Evolutionary conservation across 1,139 yeast genomes (phyloP).

Genomic region (Keqinozyma sinolaborantium): DNA sequence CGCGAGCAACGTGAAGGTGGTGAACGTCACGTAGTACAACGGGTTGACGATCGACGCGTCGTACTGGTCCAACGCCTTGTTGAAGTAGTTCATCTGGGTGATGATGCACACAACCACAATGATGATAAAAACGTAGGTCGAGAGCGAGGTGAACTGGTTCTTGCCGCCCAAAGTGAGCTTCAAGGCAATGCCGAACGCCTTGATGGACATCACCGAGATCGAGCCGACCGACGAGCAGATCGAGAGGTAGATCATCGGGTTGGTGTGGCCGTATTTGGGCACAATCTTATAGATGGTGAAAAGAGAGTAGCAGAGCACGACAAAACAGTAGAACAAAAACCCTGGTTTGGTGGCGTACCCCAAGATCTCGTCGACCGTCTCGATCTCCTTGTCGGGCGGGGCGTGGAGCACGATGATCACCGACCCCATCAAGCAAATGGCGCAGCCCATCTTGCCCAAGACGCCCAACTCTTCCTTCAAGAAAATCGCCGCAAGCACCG

Average conservation of each 20-base stretch:
- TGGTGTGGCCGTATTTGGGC: slow-evolving; percentile 74
- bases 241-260: slow-evolving; percentile 87
- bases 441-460: slow-evolving; percentile 92
- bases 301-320: slow-evolving; percentile 63
- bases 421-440: slow-evolving; percentile 83
- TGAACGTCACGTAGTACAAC: slow-evolving; percentile 84
- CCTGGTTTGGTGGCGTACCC: slow-evolving; percentile 79
- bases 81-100: slow-evolving; percentile 92
- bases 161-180: slow-evolving; percentile 84
- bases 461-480: slow-evolving; percentile 84
- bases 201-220: slow-evolving; percentile 86
- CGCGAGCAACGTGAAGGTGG: slow-evolving; percentile 83
- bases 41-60: slow-evolving; percentile 94
- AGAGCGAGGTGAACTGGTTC: slow-evolving; percentile 81
- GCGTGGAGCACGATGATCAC: slow-evolving; percentile 91
- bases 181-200: slow-evolving; percentile 90
- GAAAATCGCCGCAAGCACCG: slow-evolving; percentile 82
- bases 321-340: slow-evolving; percentile 62
- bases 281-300: slow-evolving; percentile 83
- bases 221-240: slow-evolving; percentile 91
- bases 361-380: slow-evolving; percentile 85
- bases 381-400: slow-evolving; percentile 86
- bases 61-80: slow-evolving; percentile 89
- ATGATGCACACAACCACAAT: slow-evolving; percentile 81
- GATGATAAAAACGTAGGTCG: slow-evolving; percentile 76